phyloP scores from a whole-genome alignment of 495 filamentous ascomycete genomes.

The Podospora fimiseda region DNA sequence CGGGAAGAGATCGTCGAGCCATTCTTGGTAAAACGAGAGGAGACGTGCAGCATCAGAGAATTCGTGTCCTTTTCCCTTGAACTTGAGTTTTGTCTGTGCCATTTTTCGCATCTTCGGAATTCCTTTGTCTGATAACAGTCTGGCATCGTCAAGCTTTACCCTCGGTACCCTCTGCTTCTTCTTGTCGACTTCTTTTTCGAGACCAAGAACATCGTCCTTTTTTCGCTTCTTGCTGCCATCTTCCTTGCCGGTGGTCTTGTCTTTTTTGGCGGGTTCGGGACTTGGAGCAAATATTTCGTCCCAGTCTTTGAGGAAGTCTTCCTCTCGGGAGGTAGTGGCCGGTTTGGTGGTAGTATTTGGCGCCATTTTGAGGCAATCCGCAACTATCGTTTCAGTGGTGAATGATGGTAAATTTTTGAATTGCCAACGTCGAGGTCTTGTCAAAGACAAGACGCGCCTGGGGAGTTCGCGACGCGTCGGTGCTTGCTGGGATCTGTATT shows the following conservation, averaged over 20 bases:
- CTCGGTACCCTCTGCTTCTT: conserved; percentile 63
- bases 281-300: conserved; percentile 10
- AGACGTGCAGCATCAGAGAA: conserved; percentile 79
- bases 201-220: conserved; percentile 49
- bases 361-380: too few species aligned
- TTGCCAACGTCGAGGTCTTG: too few species aligned
- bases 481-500: background rate
- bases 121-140: conserved; percentile 70
- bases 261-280: conserved; percentile 26
- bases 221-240: conserved; percentile 23
- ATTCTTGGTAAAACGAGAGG: conserved; percentile 87
- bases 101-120: conserved; percentile 74
- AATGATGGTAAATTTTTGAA: too few species aligned
- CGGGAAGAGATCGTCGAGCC: conserved; percentile 94
- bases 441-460: conserved; percentile 28
- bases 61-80: conserved; percentile 95
- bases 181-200: conserved; percentile 79
- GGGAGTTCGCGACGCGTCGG: background rate
- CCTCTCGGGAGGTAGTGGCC: background rate
- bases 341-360: conserved; percentile 16
- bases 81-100: conserved; percentile 59
- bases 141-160: conserved; percentile 79
- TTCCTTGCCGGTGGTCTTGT: conserved; percentile 16
- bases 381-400: too few species aligned
- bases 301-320: conserved; percentile 25